These are phyloP conservation scores for Penicillium turbatum DNA, from an alignment of 495 filamentous ascomycete genomes.

Conservation along the genomic window DNA sequence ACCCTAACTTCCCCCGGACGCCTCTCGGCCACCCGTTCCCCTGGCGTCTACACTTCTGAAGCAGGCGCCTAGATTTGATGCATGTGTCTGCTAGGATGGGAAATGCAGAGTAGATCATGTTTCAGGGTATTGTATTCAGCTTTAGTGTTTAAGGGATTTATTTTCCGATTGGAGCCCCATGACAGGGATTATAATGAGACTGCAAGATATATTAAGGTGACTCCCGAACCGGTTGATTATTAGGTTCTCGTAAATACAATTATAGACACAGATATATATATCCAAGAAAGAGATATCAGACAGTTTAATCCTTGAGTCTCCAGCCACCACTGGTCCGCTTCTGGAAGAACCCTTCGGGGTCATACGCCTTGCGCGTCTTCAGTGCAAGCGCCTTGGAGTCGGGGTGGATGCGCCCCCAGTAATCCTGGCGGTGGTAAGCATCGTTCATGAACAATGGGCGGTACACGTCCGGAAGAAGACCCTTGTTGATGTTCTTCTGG, in stretches of 20 bases:
- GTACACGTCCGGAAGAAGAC: conserved; percentile 47
- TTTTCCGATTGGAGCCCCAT: conserved; percentile 7
- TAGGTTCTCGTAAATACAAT: not conserved
- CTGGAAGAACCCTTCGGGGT: conserved; percentile 55
- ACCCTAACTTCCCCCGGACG: conserved; percentile 16
- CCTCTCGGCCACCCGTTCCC: conserved; percentile 31
- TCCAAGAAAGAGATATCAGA: not conserved
- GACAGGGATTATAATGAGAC: no score
- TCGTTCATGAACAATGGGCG: conserved; percentile 60
- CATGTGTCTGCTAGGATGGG: not conserved
- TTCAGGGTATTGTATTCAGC: conserved; percentile 13
- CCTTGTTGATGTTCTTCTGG: conserved; percentile 37
- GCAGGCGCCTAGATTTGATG: conserved; percentile 19
- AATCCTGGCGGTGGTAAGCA: conserved; percentile 53
- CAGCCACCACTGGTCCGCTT: conserved; percentile 53
- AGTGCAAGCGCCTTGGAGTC: conserved; percentile 43
- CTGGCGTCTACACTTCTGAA: conserved; percentile 21
- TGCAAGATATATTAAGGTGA: not conserved
- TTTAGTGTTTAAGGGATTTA: not conserved
- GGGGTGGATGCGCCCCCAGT: conserved; percentile 51
- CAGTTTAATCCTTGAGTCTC: conserved; percentile 24
- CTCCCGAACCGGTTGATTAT: conserved; percentile 3
- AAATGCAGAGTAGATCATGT: conserved; percentile 18
- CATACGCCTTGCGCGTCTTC: conserved; percentile 42
- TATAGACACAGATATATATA: not conserved